Base-by-base conservation (phyloP, 306 rosid species). In the Prunus armeniaca region DNA sequence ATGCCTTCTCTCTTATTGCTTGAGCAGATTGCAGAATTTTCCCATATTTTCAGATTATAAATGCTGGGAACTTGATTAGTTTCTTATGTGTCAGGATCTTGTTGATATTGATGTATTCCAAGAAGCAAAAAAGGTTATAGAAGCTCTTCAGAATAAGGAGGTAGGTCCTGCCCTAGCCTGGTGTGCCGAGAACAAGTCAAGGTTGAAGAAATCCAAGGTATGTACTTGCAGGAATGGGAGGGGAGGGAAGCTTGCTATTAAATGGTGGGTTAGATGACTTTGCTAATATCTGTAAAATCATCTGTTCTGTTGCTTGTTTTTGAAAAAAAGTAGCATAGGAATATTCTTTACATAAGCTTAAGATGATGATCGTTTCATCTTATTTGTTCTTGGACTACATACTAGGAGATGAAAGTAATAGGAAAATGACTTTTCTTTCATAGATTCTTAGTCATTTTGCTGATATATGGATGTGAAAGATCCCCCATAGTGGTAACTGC, bases 151-250 rank as follows among this genome's bases (percentile, higher is more conserved):
- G 80, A 92, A 83, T 74, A 88, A 87, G 89, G 93, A 92, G 79
- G 93, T 91, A 73, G 86, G 93, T 41, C 97, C 97, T 78, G 97
- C 93, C 77, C 83, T 95, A 67, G 86, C 96, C n/a, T 95, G 99
- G 99, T 95, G 98, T 75, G 86, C 92, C 1, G 99, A 95, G 46
- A 95, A 95, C 87, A 95, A 89, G 89, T 89, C 97, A 76, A 89
- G 97, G 82, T 85, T 92, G 86, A 95, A 92, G 90, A 92, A 95
- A 79, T 86, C 92, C 73, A 95, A 92, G 98, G 99, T 95, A 74
- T 58, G 17, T 65, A 38, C 72, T 25, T 52, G 4, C 20, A 38
- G 43, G 43, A 38, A 38, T 38, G 24, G 15, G 55, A 13, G 46
- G 15, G 14, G 22, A 56, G 3, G 30, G 17, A 62, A 15, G 6